Evolutionary conservation across 2,329 filamentous ascomycete species (phyloP), one percentile per base, ranked within the genome.

Genomic region (Tricladium varicosporioides): DNA sequence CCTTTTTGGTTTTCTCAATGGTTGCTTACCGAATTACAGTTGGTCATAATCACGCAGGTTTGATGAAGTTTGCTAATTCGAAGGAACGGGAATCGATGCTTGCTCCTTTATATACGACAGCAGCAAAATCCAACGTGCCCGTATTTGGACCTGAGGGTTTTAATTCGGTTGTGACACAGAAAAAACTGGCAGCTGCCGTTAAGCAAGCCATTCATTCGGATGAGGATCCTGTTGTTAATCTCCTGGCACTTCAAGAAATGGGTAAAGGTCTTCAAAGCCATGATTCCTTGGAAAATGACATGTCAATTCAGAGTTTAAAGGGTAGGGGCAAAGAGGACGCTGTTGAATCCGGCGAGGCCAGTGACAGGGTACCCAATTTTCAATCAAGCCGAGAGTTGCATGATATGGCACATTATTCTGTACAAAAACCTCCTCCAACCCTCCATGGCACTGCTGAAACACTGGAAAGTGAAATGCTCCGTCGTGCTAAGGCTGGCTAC

Each of bases 401-500:
- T 61, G 84, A 87, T 62, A 40, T 50, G 16, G 56, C 57, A 74
- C 76, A 46, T 69, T 85, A 16, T 72, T 85, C 75, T n/a, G 55
- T 55, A 9, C 33, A 52, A n/a, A 44, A 55, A 36, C 27, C 52
- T 36, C 43, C 48, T 27, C 52, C 58, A 22, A 47, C 54, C 13
- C 46, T 52, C 5, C 66, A 66, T 40, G 9, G 56, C 15, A 51
- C 57, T 11, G 53, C 54, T 13, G 54, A 67, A 9, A 43, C 64
- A 4, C 48, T 66, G 13, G 63, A 86, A 59, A 80, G 86, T 59
- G 70, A 76, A 3, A 84, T 85, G 77, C 72, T 87, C 9, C 71
- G 83, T 40, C 80, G 85, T 14, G 82, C 83, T 7, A 81, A 81
- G 60, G 82, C 84, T 63, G 80, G 77, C 54, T 88, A 87, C 60